Base-by-base conservation (phyloP, 495 filamentous ascomycete genomes). In the Thozetella sp. region DNA sequence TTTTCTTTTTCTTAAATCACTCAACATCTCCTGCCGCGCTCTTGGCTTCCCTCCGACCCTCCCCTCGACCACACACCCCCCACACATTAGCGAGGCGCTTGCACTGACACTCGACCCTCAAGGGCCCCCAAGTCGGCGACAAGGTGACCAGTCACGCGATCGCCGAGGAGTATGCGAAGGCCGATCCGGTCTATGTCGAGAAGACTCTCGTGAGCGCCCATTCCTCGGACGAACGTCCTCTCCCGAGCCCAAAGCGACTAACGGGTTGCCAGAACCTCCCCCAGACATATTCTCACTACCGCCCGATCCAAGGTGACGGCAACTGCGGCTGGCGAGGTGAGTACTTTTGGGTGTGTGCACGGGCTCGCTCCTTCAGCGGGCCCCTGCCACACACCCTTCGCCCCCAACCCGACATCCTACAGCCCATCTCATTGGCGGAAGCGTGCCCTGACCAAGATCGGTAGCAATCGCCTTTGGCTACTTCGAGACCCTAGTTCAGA, bases 301-400 rank as follows among this genome's bases (percentile, higher is more conserved):
- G 95, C 45, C 89, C 88, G 2, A 88, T 97, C 74, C 88, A 88
- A 70, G 93, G 95, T 22, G 95, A 99, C 76, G 95, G 95, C 37
- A 93, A 96, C 68, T 99, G 95, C 77, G 95, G 95, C 63, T 99
- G 95, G 94, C 84, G 95, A 88, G 95, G 94, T 97, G 84, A 71
- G 73, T 77, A 23, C 20, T 48, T 24, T 15, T 24, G 37, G 11
- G 13, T 13, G 1, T 37, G 17, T 3, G 17, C 15, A 40, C 51
- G 23, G 17, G 19, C 46, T 53, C 46, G 3, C 58, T 51, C 48
- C 20, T 43, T 26, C 25, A 56, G 34, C 64, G 72, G 48, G 76
- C 56, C 50, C 27, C 19, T 34, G 22, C 53, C 12, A 15, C 19
- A 22, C n/a, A 55, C 10, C 53, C n/a, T 25, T 25, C 6, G 15